phyloP scores from a whole-genome alignment of 2,329 filamentous ascomycete genomes.

The Nemania abortiva region DNA sequence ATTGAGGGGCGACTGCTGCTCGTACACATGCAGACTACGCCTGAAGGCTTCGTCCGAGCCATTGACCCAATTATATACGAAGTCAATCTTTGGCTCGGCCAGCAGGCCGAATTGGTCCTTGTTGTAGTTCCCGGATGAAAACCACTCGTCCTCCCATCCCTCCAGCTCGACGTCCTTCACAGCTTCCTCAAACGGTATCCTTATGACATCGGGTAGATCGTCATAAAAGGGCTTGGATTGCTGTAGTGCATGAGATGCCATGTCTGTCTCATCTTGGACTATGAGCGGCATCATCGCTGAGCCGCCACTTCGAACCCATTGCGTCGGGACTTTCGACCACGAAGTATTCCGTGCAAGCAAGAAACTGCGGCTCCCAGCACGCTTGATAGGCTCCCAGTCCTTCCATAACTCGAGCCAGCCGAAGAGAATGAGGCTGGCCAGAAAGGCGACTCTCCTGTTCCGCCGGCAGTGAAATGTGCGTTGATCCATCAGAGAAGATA shows the following conservation, averaged over 20 bases:
- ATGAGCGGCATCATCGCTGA: neutral
- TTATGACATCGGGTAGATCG: constrained; percentile 55
- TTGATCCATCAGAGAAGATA: constrained; percentile 45
- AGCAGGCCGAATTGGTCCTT: constrained; percentile 50
- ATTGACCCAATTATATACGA: constrained; percentile 60
- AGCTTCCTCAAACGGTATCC: constrained; percentile 56
- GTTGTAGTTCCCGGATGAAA: constrained; percentile 52
- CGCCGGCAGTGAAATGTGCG: constrained; percentile 39
- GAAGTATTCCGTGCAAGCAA: constrained; percentile 14
- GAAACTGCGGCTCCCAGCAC: constrained; percentile 10
- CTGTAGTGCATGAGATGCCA: constrained; percentile 20
- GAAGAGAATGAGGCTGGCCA: constrained; percentile 26
- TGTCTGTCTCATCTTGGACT: constrained; percentile 12
- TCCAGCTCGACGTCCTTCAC: constrained; percentile 54
- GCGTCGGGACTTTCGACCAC: constrained; percentile 25
- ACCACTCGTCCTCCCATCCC: constrained; percentile 59
- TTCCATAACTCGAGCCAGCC: constrained; percentile 36
- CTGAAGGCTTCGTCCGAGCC: constrained; percentile 56
- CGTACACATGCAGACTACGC: constrained; percentile 54
- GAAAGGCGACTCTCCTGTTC: constrained; percentile 43
- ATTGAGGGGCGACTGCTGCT: constrained; percentile 56
- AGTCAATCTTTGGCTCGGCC: constrained; percentile 57
- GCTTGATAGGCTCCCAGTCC: constrained; percentile 15
- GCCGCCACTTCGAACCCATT: constrained; percentile 46
- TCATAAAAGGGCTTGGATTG: constrained; percentile 40